Base-by-base conservation (phyloP, 148 eudicot species). In the Rhododendron ferrugineum region DNA sequence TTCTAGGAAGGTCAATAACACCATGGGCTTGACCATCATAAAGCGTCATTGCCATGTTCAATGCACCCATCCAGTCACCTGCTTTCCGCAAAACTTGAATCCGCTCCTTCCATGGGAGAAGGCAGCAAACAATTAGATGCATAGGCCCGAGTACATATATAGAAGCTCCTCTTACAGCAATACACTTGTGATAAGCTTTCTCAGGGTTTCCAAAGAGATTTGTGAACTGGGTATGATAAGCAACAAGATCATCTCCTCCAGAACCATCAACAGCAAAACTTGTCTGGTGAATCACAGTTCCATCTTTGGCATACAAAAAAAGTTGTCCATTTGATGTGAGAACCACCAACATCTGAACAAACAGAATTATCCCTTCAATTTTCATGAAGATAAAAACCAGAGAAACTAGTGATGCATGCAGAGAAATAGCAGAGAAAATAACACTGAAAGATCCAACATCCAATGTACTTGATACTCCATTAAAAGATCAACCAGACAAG, bases 1-100 rank as follows among this genome's bases (percentile, higher is more conserved):
- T 89, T 87, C 88, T 91, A 34, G 98, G 99, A 91, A 96, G 98
- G 87, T 94, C 99, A 90, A 96, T 87, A 49, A 96, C 97, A 87
- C 93, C 99, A 86, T 93, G 97, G 37, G 97, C 92, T 86, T 93
- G 92, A 83, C 99, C 99, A 87, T 96, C 98, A 92, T 93, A 96
- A 44, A 94, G 92, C 64, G 95, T 86, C 91, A 94, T 92, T 79
- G 97, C 97, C 99, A 96, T 96, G 93, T 95, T 94, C 85, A 96
- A 90, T 74, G 99, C 97, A 82, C 99, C 96, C 95, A 93, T 96
- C 99, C 99, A 96, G 81, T 96, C 99, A 85, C 99, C 98, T 83
- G 98, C 97, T 88, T 92, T 93, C 70, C 92, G 91, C 89, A 96
- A 84, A 83, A 95, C 98, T 87, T 94, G 95, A 88, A 95, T 92